Percentiles rank a stretch among this genome's conserved stretches.
Conservation (phyloP, 2,329 filamentous ascomycete genomes). For the Furcasterigmium furcatum region DNA sequence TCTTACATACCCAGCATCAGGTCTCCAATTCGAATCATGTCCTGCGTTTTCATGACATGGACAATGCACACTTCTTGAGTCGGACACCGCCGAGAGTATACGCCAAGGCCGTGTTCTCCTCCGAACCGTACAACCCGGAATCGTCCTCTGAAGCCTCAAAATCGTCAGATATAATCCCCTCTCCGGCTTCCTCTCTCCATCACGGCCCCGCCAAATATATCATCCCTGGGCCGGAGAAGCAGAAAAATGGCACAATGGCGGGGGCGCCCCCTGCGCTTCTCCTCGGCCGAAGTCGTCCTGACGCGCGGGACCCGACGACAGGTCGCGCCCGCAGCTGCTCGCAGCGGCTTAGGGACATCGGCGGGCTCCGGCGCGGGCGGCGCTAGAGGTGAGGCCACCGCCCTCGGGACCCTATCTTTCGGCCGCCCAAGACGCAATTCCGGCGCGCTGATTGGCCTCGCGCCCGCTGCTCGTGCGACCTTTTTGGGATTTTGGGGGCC, state of each 20-base stretch:
- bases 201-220: too few species aligned
- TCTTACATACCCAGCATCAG: too few species aligned
- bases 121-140: neutral
- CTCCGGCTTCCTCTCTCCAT: too few species aligned
- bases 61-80: too few species aligned
- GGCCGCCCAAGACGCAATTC: too few species aligned
- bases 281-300: neutral
- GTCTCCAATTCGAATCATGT: too few species aligned
- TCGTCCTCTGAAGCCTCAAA: neutral
- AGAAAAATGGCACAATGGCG: too few species aligned
- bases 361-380: conserved; percentile 15
- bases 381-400: conserved; percentile 3
- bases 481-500: neutral
- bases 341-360: conserved; percentile 11
- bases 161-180: neutral
- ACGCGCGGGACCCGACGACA: neutral
- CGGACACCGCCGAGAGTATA: too few species aligned
- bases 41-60: too few species aligned
- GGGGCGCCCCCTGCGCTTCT: too few species aligned
- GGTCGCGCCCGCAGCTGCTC: neutral
- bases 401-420: conserved; percentile 1
- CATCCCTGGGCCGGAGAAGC: too few species aligned
- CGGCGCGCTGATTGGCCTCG: neutral
- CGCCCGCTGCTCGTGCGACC: neutral
- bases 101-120: too few species aligned